Evolutionary conservation across 805 yeast genomes (phyloP).

Genomic region (Hanseniaspora mollemarum): DNA sequence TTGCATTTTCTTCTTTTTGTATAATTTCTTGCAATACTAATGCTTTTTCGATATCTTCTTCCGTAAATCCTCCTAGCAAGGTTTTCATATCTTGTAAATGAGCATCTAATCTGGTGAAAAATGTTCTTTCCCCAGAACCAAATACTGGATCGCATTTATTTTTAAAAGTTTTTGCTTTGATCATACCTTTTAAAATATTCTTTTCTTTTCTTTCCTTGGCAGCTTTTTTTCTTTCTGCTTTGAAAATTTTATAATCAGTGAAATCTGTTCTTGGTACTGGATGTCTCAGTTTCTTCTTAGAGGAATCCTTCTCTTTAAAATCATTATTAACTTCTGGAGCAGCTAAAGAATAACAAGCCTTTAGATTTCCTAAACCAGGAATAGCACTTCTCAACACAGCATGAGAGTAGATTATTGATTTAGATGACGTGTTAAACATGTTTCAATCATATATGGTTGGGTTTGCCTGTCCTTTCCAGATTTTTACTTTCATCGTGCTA

Average conservation of each 20-base stretch:
- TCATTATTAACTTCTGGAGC: background rate
- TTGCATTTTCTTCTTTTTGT: conserved; percentile 30
- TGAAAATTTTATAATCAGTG: background rate
- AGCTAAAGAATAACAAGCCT: background rate
- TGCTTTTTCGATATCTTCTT: conserved; percentile 61
- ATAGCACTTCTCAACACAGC: background rate
- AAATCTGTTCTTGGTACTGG: conserved; percentile 2
- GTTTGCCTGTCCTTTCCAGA: background rate
- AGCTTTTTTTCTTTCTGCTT: conserved; percentile 1
- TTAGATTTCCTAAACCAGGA: background rate
- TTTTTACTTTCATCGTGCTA: no score
- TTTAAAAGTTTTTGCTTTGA: conserved; percentile 6
- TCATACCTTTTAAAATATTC: conserved; percentile 6
- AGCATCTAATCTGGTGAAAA: conserved; percentile 54
- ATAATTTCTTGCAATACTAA: conserved; percentile 41
- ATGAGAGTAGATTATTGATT: background rate
- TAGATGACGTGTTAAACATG: background rate
- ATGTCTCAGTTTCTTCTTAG: background rate
- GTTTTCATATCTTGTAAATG: conserved; percentile 56
- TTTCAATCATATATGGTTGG: background rate
- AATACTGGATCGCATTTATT: conserved; percentile 70
- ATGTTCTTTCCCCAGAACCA: conserved; percentile 57
- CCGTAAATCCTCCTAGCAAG: conserved; percentile 47
- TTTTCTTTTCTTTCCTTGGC: conserved; percentile 11
- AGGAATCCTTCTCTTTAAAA: background rate